Percentiles rank a stretch among this genome's conserved stretches.
phyloP scores from a whole-genome alignment of 169 alveolate genomes.

The Blepharisma undulans region DNA sequence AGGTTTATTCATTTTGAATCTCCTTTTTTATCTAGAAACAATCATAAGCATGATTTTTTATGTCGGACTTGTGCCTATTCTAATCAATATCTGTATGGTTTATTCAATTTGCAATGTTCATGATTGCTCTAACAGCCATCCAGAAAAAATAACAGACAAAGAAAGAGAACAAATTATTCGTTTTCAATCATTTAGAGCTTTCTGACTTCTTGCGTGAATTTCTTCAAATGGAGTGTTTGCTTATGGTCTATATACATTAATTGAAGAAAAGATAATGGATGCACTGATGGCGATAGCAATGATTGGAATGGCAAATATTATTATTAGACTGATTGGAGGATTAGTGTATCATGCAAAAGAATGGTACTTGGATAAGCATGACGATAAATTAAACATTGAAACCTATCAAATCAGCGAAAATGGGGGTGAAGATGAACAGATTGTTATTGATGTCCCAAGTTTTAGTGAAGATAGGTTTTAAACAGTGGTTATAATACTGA shows the following conservation, averaged over 20 bases:
- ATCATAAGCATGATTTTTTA: not conserved
- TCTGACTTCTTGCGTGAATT: constrained; percentile 20
- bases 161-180: constrained; percentile 34
- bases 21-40: not conserved
- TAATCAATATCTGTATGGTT: constrained; percentile 52
- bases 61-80: constrained; percentile 58
- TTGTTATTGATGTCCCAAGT: not conserved
- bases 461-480: too few species aligned
- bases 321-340: constrained; percentile 33
- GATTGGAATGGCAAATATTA: not conserved
- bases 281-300: constrained; percentile 1
- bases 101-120: constrained; percentile 66
- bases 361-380: not conserved
- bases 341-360: not conserved
- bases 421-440: not conserved
- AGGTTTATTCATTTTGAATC: not conserved
- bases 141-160: constrained; percentile 42
- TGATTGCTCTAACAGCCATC: constrained; percentile 59
- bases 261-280: not conserved
- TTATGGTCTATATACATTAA: not conserved
- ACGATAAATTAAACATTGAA: not conserved
- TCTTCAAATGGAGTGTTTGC: constrained; percentile 11
- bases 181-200: not conserved
- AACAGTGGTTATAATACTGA: too few species aligned
- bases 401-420: not conserved